phyloP scores from a whole-genome alignment of 169 alveolate species.

The Cryptosporidium sp. region DNA sequence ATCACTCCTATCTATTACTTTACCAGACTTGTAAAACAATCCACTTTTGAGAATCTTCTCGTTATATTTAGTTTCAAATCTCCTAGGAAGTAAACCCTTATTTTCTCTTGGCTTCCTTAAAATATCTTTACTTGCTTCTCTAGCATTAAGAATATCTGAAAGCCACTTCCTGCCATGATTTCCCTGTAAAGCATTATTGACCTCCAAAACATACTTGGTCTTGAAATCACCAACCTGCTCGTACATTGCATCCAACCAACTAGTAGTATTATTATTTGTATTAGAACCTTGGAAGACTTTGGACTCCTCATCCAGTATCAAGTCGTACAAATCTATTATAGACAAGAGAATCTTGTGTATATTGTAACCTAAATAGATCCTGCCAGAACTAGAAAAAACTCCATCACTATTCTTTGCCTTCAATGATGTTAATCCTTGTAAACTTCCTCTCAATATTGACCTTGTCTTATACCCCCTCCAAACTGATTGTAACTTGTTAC shows the following conservation, averaged over 20 bases:
- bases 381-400: background rate
- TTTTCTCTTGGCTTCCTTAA: background rate
- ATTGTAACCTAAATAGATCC: constrained; percentile 16
- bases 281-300: background rate
- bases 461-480: constrained; percentile 71
- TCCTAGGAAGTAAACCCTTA: background rate
- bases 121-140: background rate
- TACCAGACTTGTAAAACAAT: background rate
- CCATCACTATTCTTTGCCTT: background rate
- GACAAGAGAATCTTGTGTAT: constrained; percentile 41
- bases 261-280: background rate
- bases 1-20: background rate
- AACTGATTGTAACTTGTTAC: constrained; percentile 30
- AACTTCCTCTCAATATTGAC: constrained; percentile 32
- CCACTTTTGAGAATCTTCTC: background rate
- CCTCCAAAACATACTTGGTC: constrained; percentile 10
- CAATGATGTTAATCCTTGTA: background rate
- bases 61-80: background rate
- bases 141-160: constrained; percentile 10
- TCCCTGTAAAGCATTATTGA: background rate
- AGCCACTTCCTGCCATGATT: constrained; percentile 6
- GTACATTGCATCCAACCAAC: constrained; percentile 60
- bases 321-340: constrained; percentile 25
- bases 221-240: constrained; percentile 48
- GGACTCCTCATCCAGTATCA: constrained; percentile 39